Evolutionary conservation across 2,329 filamentous ascomycete genomes (phyloP), one percentile per base, ranked within the genome.

Genomic region (Claviceps lovelessii): DNA sequence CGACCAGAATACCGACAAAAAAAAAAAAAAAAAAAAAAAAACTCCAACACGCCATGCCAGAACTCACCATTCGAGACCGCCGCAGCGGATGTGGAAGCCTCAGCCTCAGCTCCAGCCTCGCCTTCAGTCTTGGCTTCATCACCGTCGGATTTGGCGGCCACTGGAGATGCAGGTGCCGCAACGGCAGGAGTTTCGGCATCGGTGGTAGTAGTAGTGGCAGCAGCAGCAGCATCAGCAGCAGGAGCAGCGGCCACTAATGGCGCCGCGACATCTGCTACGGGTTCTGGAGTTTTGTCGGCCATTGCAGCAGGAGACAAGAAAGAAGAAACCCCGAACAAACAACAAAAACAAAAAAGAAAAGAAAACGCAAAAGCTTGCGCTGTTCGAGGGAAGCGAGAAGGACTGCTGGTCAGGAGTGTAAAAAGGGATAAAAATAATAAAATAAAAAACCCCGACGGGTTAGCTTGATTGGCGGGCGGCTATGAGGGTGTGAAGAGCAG

Each of bases 241-340:
- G 23, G 11, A n/a, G 10, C 15, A 7, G 29, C 29, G 33, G 13
- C 64, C 48, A 68, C 67, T 54, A 61, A 62, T 49, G 69, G 61
- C 56, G 70, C 60, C 51, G 67, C 60, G 55, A 61, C 65, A 54
- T 69, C 67, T 55, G 65, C 59, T 54, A 65, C 57, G 63, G 70
- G 70, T 61, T 71, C 68, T 57, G 61, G 60, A 51, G 64, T 53
- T 60, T 66, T 67, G 55, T 73, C 70, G 54, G 70, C 68, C 71
- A 73, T 73, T 61, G 62, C 63, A 35, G 61, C 47, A 57, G 50
- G 49, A 46, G 31, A 28, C 5, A 37, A 54, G 54, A 31, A 54
- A 55, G 54, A 57, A 56, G 56, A 53, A 55, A 23, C 23, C 23
- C 23, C 23, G 23, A 61, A 17, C 10, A 33, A 48, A 31, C 28